Base-by-base conservation (phyloP, 2,329 filamentous ascomycete species). In the Ramularia collo-cygni region DNA sequence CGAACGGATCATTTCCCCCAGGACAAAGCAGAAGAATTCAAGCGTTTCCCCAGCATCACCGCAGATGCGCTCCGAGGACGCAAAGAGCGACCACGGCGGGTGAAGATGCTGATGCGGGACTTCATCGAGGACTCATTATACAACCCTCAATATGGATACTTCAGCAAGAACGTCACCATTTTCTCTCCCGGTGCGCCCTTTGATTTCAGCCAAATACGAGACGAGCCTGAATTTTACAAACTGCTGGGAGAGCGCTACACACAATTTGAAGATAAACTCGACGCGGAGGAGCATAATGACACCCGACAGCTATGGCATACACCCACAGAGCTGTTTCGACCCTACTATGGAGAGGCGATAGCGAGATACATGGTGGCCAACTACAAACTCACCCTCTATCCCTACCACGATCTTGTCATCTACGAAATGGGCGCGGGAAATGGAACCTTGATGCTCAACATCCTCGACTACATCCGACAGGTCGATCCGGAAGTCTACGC, bases 391-490 rank as follows among this genome's bases (percentile, higher is more conserved):
- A 86, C 85, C 31, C 78, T 87, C 40, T 96, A 92, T 62, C 92
- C 92, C 2, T 95, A 96, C 70, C 82, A 95, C 65, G 92, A 98
- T 65, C 76, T 98, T 37, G 85, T 94, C 55, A 93, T 98, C 63
- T 98, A 95, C 74, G 92, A 98, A 64, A 94, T 98, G 84, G 92
- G 92, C 37, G 92, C 92, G 28, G 92, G 92, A 55, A 90, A 95
- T 56, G 92, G 92, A 47, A 98, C 93, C 0, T 76, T 98, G 60
- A 98, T 98, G 92, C 75, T 92, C 60, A 98, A 98, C 64, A 89
- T 98, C 42, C 75, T 98, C 46, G 90, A 98, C 70, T 95, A 93
- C 64, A 94, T 98, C 62, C 85, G 89, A 47, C 82, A 85, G 50
- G 75, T 81, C 31, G 85, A 96, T 55, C 87, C 89, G 0, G 84